Evolutionary conservation across 2,329 filamentous ascomycete genomes (phyloP), one percentile per base, ranked within the genome.

Genomic region (Phialophora macrospora): DNA sequence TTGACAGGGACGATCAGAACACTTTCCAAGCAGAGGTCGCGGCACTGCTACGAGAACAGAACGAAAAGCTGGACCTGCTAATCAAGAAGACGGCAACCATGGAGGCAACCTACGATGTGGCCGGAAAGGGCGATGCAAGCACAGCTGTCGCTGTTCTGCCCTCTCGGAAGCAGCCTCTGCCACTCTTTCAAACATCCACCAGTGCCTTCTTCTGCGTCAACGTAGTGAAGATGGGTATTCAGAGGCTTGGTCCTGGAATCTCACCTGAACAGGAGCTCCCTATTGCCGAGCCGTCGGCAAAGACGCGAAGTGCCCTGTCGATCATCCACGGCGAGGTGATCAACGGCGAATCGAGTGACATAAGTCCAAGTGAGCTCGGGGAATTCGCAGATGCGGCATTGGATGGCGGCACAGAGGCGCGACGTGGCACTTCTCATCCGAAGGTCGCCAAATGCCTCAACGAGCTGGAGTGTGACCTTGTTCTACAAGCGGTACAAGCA

Each of bases 141-240:
- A 44, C 55, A 5, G n/a, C 11, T n/a, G 55, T 30, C 12, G n/a
- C 62, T 11, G n/a, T 30, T 20, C 48, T 54, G n/a, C 48, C 55
- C 1, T n/a, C 54, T 14, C 34, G 26, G 20, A 63, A 63, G 48
- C 46, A 59, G 12, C 48, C 55, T 22, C 48, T 63, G 46, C 62
- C 62, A 8, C 48, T 63, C 6, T 63, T 63, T 38, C 62, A 63
- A n/a, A 63, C 44, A n/a, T 52, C 62, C 1, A 63, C 62, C 30
- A 58, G 55, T 7, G 62, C 62, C 41, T 63, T 63, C 55, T 63
- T 34, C 32, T 63, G 62, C 30, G 34, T 63, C 62, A 63, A 63
- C 55, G 55, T 63, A 22, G 55, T 63, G 6, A 55, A 58, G 14
- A 55, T 46, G 17, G 44, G 48, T 14, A 26, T 59, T 17, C 46